These are phyloP conservation scores for Pythium rhizo-oryzae DNA, from an alignment of 352 stramenopile species.

Conservation along the genomic window DNA sequence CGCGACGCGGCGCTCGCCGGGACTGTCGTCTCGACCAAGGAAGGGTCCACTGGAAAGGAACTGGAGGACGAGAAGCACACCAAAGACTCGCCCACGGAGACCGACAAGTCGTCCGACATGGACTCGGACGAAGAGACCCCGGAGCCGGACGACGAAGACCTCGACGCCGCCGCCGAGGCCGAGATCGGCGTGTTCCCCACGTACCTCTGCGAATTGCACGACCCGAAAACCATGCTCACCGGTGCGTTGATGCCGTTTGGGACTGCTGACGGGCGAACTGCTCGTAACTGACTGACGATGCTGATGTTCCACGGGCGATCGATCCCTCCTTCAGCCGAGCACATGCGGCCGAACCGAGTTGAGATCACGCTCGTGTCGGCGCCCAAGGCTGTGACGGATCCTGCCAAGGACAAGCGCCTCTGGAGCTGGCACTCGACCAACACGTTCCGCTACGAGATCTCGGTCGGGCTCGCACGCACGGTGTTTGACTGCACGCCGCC, in stretches of 20 bases:
- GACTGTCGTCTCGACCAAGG: conserved; percentile 11
- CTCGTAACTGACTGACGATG: no score
- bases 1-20: conserved; percentile 7
- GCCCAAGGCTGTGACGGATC: conserved; percentile 27
- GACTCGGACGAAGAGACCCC: conserved; percentile 26
- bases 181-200: conserved; percentile 49
- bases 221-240: conserved; percentile 72
- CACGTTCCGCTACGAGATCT: conserved; percentile 71
- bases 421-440: conserved; percentile 37
- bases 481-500: conserved; percentile 70
- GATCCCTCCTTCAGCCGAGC: conserved; percentile 44
- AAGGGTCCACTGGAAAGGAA: conserved; percentile 6
- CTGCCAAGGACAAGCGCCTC: conserved; percentile 26
- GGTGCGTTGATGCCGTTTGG: conserved; percentile 34
- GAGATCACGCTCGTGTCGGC: conserved; percentile 50
- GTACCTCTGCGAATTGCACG: conserved; percentile 77
- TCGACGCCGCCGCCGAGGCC: conserved; percentile 34
- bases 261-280: no score
- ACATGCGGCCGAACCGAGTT: conserved; percentile 60
- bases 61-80: conserved; percentile 6
- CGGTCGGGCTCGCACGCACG: conserved; percentile 50
- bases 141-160: conserved; percentile 36
- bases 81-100: conserved; percentile 32
- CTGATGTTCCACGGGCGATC: neutral
- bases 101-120: conserved; percentile 34